Evolutionary conservation across 495 filamentous ascomycete genomes (phyloP).

Genomic region (Astrothelium macrocarpum): DNA sequence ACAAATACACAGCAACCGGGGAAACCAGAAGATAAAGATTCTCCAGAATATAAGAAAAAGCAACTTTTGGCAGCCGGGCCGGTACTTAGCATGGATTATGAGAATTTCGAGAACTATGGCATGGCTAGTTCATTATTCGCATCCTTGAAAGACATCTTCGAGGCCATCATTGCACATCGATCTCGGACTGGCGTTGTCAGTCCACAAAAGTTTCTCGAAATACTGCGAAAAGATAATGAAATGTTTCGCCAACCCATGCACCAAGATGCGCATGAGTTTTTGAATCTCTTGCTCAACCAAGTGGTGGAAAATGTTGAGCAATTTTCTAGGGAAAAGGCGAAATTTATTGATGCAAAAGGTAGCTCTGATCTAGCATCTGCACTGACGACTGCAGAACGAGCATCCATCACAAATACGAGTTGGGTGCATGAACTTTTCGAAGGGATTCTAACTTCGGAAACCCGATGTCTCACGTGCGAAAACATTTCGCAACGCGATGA

Average conservation of each 20-base stretch:
- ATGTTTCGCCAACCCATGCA: slow-evolving; percentile 97
- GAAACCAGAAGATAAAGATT: slow-evolving; percentile 67
- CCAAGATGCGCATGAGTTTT: slow-evolving; percentile 96
- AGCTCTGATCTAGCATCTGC: slow-evolving; percentile 24
- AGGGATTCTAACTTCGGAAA: slow-evolving; percentile 89
- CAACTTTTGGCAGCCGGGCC: slow-evolving; percentile 79
- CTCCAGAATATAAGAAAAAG: slow-evolving; percentile 95
- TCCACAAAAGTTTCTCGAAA: slow-evolving; percentile 85
- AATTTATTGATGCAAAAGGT: slow-evolving; percentile 31
- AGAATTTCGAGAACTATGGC: slow-evolving; percentile 70
- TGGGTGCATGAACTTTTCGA: slow-evolving; percentile 99
- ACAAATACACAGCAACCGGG: slow-evolving; percentile 32
- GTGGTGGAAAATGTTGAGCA: slow-evolving; percentile 89
- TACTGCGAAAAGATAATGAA: slow-evolving; percentile 86
- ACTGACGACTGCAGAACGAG: slow-evolving; percentile 11
- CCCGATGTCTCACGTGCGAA: slow-evolving; percentile 91
- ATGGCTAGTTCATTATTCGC: slow-evolving; percentile 95
- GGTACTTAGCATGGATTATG: slow-evolving; percentile 68
- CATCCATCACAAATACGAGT: slow-evolving; percentile 31
- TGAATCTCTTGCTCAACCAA: slow-evolving; percentile 90
- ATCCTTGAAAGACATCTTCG: slow-evolving; percentile 90
- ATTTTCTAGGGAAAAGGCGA: slow-evolving; percentile 44
- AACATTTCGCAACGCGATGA: slow-evolving; percentile 92
- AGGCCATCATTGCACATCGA: slow-evolving; percentile 71
- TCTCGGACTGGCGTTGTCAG: slow-evolving; percentile 85